Percentiles rank a stretch among this genome's conserved stretches.
Evolutionary conservation across 2,329 filamentous ascomycete species (phyloP).

Genomic region (Diaporthe citrichinensis): DNA sequence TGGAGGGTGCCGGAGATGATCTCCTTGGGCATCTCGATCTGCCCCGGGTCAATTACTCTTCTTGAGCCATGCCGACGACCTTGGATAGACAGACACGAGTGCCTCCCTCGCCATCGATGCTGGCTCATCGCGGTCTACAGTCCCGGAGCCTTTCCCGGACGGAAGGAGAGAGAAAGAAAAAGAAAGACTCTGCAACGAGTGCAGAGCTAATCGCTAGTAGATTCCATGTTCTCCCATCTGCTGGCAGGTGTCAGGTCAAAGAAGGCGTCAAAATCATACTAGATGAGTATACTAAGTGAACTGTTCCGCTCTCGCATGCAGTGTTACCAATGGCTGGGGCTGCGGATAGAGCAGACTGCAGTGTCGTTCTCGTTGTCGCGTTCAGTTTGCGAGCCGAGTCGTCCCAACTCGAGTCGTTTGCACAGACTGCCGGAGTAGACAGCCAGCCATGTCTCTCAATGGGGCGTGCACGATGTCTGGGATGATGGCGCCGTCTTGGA

Average conservation of each 20-base stretch:
- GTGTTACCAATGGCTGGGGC: background rate
- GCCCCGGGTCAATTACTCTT: background rate
- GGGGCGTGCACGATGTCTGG: constrained; percentile 4
- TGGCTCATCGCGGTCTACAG: background rate
- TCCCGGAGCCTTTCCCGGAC: no score
- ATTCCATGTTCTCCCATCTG: background rate
- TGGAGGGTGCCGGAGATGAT: constrained; percentile 34
- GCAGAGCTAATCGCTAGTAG: background rate
- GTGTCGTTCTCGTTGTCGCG: constrained; percentile 16
- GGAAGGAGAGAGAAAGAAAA: no score
- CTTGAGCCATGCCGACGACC: background rate
- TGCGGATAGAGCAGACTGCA: background rate
- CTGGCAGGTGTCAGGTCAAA: background rate
- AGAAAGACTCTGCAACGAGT: no score
- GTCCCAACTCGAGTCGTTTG: background rate
- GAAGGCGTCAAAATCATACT: background rate
- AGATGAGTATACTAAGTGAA: background rate
- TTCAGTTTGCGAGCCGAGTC: background rate
- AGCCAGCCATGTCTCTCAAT: constrained; percentile 14
- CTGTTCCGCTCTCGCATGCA: background rate
- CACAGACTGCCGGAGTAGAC: constrained; percentile 4
- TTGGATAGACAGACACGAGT: background rate
- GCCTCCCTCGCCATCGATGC: background rate
- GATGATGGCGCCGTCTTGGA: background rate
- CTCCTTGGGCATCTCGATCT: constrained; percentile 3